A percentile compares a stretch with the other conserved stretches of the same genome.
phyloP scores from a whole-genome alignment of 345 rosid species.

The Citrus unshiu region DNA sequence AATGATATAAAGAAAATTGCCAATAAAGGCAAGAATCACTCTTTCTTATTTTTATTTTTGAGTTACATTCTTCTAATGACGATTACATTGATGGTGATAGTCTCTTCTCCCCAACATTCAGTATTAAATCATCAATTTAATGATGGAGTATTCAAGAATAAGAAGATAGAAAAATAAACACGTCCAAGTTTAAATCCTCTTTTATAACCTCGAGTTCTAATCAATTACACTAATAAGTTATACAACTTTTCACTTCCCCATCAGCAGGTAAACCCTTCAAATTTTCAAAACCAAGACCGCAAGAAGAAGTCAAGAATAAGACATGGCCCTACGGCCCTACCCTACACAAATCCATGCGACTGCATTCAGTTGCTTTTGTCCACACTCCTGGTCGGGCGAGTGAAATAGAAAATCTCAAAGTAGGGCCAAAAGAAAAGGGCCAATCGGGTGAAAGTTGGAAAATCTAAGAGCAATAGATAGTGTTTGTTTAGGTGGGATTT shows the following conservation, averaged over 20 bases:
- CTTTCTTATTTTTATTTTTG: too few relatives aligned
- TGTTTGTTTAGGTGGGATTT: conserved; percentile 18
- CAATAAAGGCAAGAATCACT: too few relatives aligned
- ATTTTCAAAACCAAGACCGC: too few relatives aligned
- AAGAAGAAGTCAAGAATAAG: too few relatives aligned
- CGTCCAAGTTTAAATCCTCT: neutral
- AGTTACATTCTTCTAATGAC: too few relatives aligned
- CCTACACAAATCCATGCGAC: neutral
- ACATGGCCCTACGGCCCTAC: neutral
- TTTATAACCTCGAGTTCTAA: neutral
- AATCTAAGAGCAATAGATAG: conserved; percentile 20
- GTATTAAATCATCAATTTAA: too few relatives aligned
- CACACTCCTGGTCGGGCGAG: neutral
- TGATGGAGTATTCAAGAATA: too few relatives aligned
- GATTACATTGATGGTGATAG: too few relatives aligned
- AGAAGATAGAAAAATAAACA: neutral
- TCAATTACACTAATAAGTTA: too few relatives aligned
- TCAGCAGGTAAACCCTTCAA: neutral
- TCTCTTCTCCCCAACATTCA: too few relatives aligned
- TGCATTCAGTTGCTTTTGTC: neutral
- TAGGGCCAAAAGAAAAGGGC: neutral
- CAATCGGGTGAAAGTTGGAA: conserved; percentile 1
- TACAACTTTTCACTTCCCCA: neutral
- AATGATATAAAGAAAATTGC: too few relatives aligned
- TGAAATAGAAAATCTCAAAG: neutral